Conservation (phyloP, 192 early-diverging fungal genomes). For the Rhizoclosmatium sp. region DNA sequence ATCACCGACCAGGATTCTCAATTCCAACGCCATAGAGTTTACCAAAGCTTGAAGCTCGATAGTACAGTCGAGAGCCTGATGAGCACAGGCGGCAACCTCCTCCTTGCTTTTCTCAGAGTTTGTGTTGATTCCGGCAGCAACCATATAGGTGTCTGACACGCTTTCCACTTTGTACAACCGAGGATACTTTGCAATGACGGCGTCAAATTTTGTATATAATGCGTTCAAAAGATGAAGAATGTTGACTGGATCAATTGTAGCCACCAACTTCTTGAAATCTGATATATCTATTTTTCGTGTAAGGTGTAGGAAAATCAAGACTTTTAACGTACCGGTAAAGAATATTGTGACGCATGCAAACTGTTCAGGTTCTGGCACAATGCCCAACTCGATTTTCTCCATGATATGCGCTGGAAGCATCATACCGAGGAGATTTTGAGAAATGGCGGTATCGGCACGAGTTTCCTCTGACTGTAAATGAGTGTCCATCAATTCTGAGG, state of each 20-base stretch:
- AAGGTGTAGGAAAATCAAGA: too few species aligned
- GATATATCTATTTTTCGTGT: slow-evolving; percentile 7
- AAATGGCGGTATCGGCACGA: slow-evolving; percentile 24
- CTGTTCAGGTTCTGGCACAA: slow-evolving; percentile 22
- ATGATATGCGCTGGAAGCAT: slow-evolving; percentile 40
- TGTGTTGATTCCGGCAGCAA: slow-evolving; percentile 26
- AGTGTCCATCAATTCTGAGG: slow-evolving; percentile 28
- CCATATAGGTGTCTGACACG: slow-evolving; percentile 43
- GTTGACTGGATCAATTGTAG: background rate
- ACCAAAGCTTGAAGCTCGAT: slow-evolving; percentile 25
- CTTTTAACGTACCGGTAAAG: background rate
- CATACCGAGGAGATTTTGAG: slow-evolving; percentile 39
- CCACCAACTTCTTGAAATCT: slow-evolving; percentile 31
- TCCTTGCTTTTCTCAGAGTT: slow-evolving; percentile 8
- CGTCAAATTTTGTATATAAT: slow-evolving; percentile 36
- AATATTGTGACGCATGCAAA: slow-evolving; percentile 31
- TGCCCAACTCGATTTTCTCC: slow-evolving; percentile 33
- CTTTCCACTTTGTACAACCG: slow-evolving; percentile 39
- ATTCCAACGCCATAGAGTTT: slow-evolving; percentile 5
- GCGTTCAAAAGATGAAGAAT: slow-evolving; percentile 27
- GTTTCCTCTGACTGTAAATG: slow-evolving; percentile 32
- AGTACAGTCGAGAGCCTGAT: slow-evolving; percentile 17
- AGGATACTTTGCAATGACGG: slow-evolving; percentile 21
- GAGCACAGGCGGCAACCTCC: slow-evolving; percentile 20
- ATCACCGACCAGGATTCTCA: slow-evolving; percentile 21